Base-by-base conservation (phyloP, 2,329 filamentous ascomycete genomes). In the Apiospora aurea region DNA sequence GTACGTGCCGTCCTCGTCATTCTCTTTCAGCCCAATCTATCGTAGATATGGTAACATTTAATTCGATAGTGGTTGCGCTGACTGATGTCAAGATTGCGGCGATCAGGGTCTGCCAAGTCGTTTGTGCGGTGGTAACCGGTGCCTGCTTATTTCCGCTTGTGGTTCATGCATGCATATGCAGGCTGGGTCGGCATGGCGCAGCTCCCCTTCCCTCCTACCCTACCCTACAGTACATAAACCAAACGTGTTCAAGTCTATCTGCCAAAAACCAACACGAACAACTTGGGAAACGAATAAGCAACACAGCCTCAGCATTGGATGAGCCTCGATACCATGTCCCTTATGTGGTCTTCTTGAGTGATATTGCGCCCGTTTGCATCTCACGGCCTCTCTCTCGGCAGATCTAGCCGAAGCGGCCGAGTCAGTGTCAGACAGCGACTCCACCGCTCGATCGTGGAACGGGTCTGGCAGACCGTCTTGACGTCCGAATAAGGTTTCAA, bases 381-480 rank as follows among this genome's bases (percentile, higher is more conserved):
- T n/a, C 53, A 18, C 29, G 53, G 53, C 26, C 34, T 16, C 29
- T 34, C 51, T 57, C 51, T 61, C 53, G 29, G 53, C 21, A 38
- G 5, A 61, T 57, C 53, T 38, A 61, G 10, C 53, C 53, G 53
- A 61, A 38, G 26, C 53, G 7, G 53, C 53, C 53, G 53, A 38
- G 53, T 38, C 53, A 38, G 53, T n/a, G 57, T 41, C 57, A 38
- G 53, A 11, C 53, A 38, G 53, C 14, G 57, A 64, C 57, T 24
- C 29, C 57, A 64, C 57, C 18, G 13, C 18, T 18, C 38, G 7
- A 11, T 61, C 53, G 53, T 61, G 53, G 21, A 21, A 34, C 38
- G 29, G 53, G 53, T 38, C 53, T 61, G 53, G 0, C 5, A 1
- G 44, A n/a, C 5, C 16, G 18, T 7, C 18, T 21, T 16, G 53